Conservation (phyloP, 2,329 filamentous ascomycete species). For the Blumeria hordei region DNA sequence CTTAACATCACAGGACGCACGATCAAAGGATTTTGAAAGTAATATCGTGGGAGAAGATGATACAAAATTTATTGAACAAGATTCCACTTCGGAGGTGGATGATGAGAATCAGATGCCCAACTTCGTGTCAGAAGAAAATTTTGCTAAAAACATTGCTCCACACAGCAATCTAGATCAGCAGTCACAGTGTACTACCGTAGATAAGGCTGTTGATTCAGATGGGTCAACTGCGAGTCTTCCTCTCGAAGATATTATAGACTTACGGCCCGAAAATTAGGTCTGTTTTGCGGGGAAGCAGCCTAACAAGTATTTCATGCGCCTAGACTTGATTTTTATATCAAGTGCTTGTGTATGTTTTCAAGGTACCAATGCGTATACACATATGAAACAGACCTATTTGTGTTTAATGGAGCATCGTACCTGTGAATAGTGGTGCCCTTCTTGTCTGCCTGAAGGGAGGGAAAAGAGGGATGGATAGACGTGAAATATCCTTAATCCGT, state of each 20-base stretch:
- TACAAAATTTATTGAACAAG: slow-evolving; percentile 7
- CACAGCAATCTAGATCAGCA: not conserved
- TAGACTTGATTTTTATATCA: too few relatives aligned
- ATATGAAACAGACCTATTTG: too few relatives aligned
- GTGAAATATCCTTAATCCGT: too few relatives aligned
- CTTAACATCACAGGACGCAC: slow-evolving; percentile 5
- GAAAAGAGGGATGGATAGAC: too few relatives aligned
- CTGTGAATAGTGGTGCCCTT: too few relatives aligned
- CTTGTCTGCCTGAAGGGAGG: too few relatives aligned
- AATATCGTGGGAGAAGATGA: slow-evolving; percentile 7
- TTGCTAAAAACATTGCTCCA: slow-evolving; percentile 3
- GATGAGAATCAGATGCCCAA: slow-evolving; percentile 2
- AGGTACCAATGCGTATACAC: too few relatives aligned
- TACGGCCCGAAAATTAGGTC: too few relatives aligned
- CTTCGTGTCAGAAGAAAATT: slow-evolving; percentile 2
- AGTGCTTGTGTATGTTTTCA: too few relatives aligned
- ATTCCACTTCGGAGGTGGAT: slow-evolving; percentile 11
- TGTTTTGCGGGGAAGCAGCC: too few relatives aligned
- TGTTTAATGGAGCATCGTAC: too few relatives aligned
- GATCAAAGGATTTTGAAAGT: slow-evolving; percentile 11
- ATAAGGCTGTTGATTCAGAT: slow-evolving; percentile 9
- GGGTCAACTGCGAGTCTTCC: slow-evolving; percentile 14
- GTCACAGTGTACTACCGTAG: slow-evolving; percentile 4
- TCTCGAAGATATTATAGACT: slow-evolving; percentile 8
- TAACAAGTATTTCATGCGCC: too few relatives aligned